Evolutionary conservation across 495 filamentous ascomycete genomes (phyloP).

Genomic region (Aspergillus steynii): DNA sequence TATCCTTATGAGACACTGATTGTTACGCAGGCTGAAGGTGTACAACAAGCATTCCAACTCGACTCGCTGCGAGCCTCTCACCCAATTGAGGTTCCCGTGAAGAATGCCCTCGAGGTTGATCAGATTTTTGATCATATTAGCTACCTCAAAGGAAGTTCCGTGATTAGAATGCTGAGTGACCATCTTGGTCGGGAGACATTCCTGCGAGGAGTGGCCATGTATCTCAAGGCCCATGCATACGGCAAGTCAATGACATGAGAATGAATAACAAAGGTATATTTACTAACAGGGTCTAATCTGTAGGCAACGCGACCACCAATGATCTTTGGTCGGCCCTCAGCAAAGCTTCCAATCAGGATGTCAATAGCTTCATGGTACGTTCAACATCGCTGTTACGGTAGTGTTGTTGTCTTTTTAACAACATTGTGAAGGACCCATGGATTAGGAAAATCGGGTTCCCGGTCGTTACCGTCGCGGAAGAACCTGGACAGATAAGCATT

Average conservation of each 20-base stretch:
- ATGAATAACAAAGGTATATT: neutral
- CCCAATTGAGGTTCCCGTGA: conserved; percentile 90
- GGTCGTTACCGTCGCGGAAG: conserved; percentile 80
- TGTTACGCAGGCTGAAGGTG: conserved; percentile 69
- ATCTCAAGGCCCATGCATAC: conserved; percentile 85
- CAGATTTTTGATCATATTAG: conserved; percentile 96
- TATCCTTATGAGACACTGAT: conserved; percentile 32
- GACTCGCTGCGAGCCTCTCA: conserved; percentile 89
- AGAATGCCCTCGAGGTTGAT: conserved; percentile 87
- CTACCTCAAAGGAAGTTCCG: conserved; percentile 92
- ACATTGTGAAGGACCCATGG: conserved; percentile 67
- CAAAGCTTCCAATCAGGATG: conserved; percentile 84
- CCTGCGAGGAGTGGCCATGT: conserved; percentile 81
- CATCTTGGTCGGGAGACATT: conserved; percentile 86
- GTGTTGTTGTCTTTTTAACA: conserved; percentile 16
- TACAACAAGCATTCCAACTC: conserved; percentile 85
- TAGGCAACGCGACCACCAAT: conserved; percentile 87
- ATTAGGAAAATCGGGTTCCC: conserved; percentile 94
- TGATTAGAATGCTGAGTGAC: conserved; percentile 89
- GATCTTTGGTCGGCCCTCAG: conserved; percentile 91
- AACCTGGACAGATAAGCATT: conserved; percentile 74
- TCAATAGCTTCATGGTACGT: conserved; percentile 77
- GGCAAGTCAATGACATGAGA: conserved; percentile 31
- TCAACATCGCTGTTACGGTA: neutral
- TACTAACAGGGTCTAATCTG: conserved; percentile 2